Base-by-base conservation (phyloP, 345 rosid species). In the Populus pruinosa region DNA sequence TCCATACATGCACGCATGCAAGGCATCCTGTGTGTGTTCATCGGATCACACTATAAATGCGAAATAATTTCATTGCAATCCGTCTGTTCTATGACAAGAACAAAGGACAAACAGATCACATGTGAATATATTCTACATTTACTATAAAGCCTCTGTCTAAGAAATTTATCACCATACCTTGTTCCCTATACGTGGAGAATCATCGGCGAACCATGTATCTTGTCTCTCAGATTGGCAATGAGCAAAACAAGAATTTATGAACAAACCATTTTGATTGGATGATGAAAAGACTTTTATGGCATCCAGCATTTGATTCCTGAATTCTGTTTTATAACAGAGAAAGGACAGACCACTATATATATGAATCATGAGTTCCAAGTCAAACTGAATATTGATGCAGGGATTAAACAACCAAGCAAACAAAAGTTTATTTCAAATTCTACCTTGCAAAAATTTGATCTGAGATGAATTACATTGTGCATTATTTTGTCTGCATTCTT, bases 211-310 rank as follows among this genome's bases (percentile, higher is more conserved):
- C 85, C 82, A 82, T 27, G 79, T 82, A 10, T 78, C 79, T 47
- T 82, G 85, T 47, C 73, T 78, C 78, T 82, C 79, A 50, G 82
- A 74, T 67, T 82, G 85, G 73, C 85, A 82, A 71, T 82, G 85
- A 38, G 79, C 73, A 74, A 82, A 82, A 43, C 85, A 82, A 14
- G 85, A 82, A 65, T 82, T 77, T 70, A 68, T 76, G 75, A 80
- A 76, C 11, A 82, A 29, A 33, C 85, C 85, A 41, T 78, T 74
- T 74, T 70, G 85, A n/a, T 67, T 44, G 16, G 77, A 79, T 39
- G 44, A 50, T 1, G 80, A 74, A 76, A 79, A 78, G 39, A 71
- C 59, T 27, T 65, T 74, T 5, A 82, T 25, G 29, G 79, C 76
- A 50, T 41, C 62, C 35, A 82, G 69, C 85, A 82, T 82, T 71